A percentile compares a stretch with the other conserved stretches of the same genome.
phyloP scores from a whole-genome alignment of 1,284 basidiomycete genomes.

The Testicularia cyperi region DNA sequence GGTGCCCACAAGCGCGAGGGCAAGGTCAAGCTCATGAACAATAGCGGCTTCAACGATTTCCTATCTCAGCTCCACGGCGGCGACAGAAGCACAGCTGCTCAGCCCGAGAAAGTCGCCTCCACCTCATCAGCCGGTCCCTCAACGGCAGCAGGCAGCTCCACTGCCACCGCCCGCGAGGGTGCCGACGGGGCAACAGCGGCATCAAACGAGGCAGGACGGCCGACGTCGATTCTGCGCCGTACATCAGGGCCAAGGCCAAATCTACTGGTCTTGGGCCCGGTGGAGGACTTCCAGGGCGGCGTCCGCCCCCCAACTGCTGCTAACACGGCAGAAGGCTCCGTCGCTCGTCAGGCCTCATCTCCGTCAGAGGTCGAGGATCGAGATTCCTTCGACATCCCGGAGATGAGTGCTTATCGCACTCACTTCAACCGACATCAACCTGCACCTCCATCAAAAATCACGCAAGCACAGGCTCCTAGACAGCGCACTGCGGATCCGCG shows the following conservation, averaged over 20 bases:
- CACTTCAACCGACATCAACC: conserved; percentile 27
- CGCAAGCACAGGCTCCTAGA: not conserved
- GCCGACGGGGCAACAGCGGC: no score
- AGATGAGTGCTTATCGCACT: conserved; percentile 19
- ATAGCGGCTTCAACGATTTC: conserved; percentile 17
- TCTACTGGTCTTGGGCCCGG: conserved; percentile 13
- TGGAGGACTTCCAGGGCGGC: conserved; percentile 18
- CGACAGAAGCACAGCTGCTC: not conserved
- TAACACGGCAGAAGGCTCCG: not conserved
- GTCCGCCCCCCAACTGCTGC: conserved; percentile 5
- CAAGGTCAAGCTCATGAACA: conserved; percentile 10
- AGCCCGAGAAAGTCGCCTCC: no score
- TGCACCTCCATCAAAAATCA: no score
- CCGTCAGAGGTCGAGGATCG: conserved; percentile 16
- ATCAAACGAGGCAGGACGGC: no score
- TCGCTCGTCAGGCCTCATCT: conserved; percentile 2
- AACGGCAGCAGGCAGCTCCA: not conserved
- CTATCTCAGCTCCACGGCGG: conserved; percentile 6
- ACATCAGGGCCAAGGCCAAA: conserved; percentile 2
- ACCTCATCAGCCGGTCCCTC: not conserved
- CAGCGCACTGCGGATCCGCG: no score
- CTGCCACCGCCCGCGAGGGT: no score
- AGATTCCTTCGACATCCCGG: conserved; percentile 19
- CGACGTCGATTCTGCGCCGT: no score
- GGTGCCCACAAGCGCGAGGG: conserved; percentile 21